A percentile compares a stretch with the other conserved stretches of the same genome.
phyloP scores from a whole-genome alignment of 2,329 filamentous ascomycete species.

The Fusarium caatingaense region DNA sequence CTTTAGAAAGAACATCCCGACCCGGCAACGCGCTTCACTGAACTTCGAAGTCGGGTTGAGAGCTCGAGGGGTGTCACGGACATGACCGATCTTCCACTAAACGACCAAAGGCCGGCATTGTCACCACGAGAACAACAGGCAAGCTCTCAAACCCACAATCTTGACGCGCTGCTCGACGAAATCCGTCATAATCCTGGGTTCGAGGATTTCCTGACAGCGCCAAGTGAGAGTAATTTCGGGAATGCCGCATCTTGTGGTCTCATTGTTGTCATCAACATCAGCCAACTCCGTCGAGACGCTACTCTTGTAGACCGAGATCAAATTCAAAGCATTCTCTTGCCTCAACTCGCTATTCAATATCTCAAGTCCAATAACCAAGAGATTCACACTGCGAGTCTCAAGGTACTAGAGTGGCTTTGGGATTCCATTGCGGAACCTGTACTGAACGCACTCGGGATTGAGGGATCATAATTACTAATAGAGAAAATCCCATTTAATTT shows the following conservation, averaged over 20 bases:
- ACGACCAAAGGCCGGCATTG: no score
- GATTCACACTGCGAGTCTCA: background rate
- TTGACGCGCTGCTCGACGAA: background rate
- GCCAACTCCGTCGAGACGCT: background rate
- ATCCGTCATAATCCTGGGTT: background rate
- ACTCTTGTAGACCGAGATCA: background rate
- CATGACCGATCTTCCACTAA: background rate
- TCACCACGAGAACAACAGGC: no score
- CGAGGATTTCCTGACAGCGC: background rate
- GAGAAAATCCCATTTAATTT: no score
- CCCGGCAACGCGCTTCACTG: background rate
- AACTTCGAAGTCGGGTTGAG: background rate
- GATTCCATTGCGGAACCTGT: background rate
- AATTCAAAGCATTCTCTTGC: background rate
- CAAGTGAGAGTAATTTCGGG: background rate
- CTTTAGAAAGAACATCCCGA: background rate
- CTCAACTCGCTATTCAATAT: background rate
- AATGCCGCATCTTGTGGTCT: rapidly evolving
- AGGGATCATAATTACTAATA: no score
- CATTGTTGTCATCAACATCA: background rate
- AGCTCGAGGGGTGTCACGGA: rapidly evolving
- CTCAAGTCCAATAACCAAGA: background rate
- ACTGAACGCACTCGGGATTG: background rate
- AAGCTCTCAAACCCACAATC: background rate
- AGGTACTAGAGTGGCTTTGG: background rate